phyloP scores from a whole-genome alignment of 1,284 basidiomycete species.

The Irpex sp. region DNA sequence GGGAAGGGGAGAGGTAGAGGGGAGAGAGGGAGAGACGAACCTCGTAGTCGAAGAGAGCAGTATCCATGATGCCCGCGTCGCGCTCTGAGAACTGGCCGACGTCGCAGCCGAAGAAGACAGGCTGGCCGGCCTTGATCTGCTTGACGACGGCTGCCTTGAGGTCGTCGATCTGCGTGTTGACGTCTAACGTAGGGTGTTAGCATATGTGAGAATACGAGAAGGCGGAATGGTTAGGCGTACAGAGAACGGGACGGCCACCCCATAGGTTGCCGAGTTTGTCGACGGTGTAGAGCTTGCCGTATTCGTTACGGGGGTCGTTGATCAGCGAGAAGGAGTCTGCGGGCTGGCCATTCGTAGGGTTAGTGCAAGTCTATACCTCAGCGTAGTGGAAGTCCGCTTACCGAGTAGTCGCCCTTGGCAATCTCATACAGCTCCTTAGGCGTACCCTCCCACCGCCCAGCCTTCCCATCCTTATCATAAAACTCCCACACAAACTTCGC shows the following conservation, averaged over 20 bases:
- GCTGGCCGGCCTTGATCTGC: constrained; percentile 85
- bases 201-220: too few relatives aligned
- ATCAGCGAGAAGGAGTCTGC: constrained; percentile 86
- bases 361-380: background rate
- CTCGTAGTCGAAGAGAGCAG: constrained; percentile 79
- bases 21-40: too few relatives aligned
- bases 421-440: constrained; percentile 75
- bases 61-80: constrained; percentile 81
- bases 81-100: constrained; percentile 78
- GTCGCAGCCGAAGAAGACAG: constrained; percentile 95
- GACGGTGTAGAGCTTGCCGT: constrained; percentile 86
- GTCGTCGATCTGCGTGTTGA: constrained; percentile 82
- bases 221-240: too few relatives aligned
- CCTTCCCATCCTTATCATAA: constrained; percentile 79
- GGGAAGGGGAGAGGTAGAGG: too few relatives aligned
- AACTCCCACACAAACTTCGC: constrained; percentile 86
- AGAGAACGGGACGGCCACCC: constrained; percentile 80
- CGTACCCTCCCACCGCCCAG: constrained; percentile 74
- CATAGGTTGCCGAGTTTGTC: constrained; percentile 91
- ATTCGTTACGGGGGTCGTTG: constrained; percentile 89
- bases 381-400: constrained; percentile 29
- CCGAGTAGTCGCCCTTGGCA: constrained; percentile 46
- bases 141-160: constrained; percentile 82
- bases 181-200: constrained; percentile 48
- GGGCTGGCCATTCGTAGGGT: constrained; percentile 27